These are phyloP conservation scores for Linum tenue DNA, from an alignment of 345 rosid species.

Conservation along the genomic window DNA sequence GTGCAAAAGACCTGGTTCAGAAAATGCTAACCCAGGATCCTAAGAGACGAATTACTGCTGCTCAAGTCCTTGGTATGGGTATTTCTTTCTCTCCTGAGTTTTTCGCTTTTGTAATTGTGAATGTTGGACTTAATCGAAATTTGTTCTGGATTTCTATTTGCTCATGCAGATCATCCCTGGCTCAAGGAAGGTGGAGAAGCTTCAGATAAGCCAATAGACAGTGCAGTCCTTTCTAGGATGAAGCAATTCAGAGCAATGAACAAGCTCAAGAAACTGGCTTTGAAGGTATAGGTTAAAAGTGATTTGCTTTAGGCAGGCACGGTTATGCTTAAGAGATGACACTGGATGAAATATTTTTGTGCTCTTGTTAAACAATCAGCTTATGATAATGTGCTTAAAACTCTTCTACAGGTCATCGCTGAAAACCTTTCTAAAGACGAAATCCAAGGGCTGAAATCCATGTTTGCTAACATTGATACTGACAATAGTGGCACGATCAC, in stretches of 20 bases:
- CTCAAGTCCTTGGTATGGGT: constrained; percentile 25
- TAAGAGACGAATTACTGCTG: constrained; percentile 21
- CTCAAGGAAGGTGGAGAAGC: constrained; percentile 27
- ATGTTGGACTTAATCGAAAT: background rate
- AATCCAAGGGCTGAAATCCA: constrained; percentile 32
- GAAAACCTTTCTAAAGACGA: constrained; percentile 33
- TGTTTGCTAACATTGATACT: constrained; percentile 33
- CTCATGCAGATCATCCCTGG: constrained; percentile 20
- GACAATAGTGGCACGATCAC: constrained; percentile 42
- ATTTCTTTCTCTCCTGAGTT: background rate
- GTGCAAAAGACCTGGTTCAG: constrained; percentile 26
- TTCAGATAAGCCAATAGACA: constrained; percentile 25
- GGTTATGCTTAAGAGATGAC: too few species aligned
- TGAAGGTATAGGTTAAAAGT: constrained; percentile 12
- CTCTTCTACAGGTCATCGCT: constrained; percentile 28
- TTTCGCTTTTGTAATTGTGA: background rate
- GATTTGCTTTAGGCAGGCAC: background rate
- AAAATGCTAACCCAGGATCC: constrained; percentile 26
- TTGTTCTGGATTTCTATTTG: background rate
- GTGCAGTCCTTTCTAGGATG: constrained; percentile 28
- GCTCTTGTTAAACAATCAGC: too few species aligned
- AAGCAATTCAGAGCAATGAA: constrained; percentile 28
- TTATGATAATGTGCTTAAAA: background rate
- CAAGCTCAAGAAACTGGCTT: constrained; percentile 22
- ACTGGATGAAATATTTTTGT: too few species aligned